Evolutionary conservation across 805 yeast genomes (phyloP).

Genomic region (Phaffomyces antillensis): DNA sequence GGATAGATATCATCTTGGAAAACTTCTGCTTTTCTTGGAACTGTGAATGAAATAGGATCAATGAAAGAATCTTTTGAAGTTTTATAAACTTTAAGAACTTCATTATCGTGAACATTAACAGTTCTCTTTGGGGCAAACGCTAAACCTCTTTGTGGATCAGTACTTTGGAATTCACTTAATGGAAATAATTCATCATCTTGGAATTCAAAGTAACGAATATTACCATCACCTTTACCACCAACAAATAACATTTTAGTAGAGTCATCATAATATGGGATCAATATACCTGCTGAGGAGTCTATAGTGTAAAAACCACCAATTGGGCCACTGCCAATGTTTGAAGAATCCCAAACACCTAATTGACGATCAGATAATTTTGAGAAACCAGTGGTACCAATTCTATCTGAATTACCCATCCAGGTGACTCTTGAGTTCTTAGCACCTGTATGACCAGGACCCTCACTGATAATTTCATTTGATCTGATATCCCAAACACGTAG

Average conservation of each 20-base stretch:
- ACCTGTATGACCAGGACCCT: slow-evolving; percentile 87
- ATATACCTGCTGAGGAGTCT: slow-evolving; percentile 88
- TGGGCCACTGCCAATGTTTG: slow-evolving; percentile 69
- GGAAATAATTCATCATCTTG: slow-evolving; percentile 77
- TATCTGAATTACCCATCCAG: slow-evolving; percentile 84
- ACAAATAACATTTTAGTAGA: slow-evolving; percentile 73
- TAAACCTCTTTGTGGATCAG: slow-evolving; percentile 94
- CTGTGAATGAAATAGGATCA: slow-evolving; percentile 89
- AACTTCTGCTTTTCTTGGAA: slow-evolving; percentile 89
- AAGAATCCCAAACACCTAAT: slow-evolving; percentile 87
- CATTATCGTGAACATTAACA: slow-evolving; percentile 77
- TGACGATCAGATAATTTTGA: slow-evolving; percentile 91
- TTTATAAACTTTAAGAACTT: slow-evolving; percentile 75
- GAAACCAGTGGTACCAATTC: slow-evolving; percentile 91
- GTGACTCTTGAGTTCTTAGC: slow-evolving; percentile 84
- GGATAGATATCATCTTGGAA: slow-evolving; percentile 93
- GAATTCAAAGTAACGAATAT: slow-evolving; percentile 88
- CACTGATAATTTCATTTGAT: slow-evolving; percentile 63
- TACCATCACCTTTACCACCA: slow-evolving; percentile 98
- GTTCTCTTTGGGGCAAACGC: slow-evolving; percentile 81
- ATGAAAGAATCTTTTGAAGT: slow-evolving; percentile 77
- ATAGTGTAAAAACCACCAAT: slow-evolving; percentile 82
- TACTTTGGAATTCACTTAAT: slow-evolving; percentile 82
- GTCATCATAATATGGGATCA: slow-evolving; percentile 86
- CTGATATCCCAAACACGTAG: slow-evolving; percentile 90